Conservation (phyloP, 257 asterid species). For the Lantana camara region DNA sequence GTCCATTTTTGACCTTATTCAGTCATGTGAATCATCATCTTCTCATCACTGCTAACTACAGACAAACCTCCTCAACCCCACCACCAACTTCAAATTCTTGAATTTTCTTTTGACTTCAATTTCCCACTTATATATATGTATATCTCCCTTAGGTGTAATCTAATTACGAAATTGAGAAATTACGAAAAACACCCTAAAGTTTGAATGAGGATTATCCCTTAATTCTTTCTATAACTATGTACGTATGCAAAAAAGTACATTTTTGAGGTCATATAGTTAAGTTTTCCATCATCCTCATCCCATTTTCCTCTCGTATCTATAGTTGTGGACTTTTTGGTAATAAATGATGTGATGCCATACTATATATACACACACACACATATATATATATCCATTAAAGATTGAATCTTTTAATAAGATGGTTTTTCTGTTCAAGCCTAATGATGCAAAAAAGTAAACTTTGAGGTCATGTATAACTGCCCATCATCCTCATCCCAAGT, state of each 20-base stretch:
- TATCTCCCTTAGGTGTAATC: too few relatives aligned
- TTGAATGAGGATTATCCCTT: too few relatives aligned
- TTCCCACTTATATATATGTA: background rate
- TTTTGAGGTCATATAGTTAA: background rate
- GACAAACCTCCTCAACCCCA: constrained; percentile 26
- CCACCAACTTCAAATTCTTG: constrained; percentile 16
- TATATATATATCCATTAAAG: background rate
- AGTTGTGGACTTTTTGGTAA: constrained; percentile 14
- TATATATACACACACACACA: too few relatives aligned
- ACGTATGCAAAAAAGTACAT: too few relatives aligned
- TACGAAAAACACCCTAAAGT: too few relatives aligned
- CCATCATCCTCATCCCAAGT: too few relatives aligned
- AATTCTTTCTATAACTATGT: too few relatives aligned
- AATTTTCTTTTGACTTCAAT: background rate
- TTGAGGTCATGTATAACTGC: too few relatives aligned
- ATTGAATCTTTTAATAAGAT: too few relatives aligned
- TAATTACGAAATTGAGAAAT: too few relatives aligned
- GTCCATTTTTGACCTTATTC: constrained; percentile 15
- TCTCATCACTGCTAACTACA: constrained; percentile 18
- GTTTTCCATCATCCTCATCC: constrained; percentile 8
- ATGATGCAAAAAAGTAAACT: too few relatives aligned
- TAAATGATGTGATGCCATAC: constrained; percentile 25
- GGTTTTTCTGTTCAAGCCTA: too few relatives aligned
- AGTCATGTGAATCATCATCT: constrained; percentile 13
- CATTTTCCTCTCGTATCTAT: constrained; percentile 10